Percentiles rank a stretch among this genome's conserved stretches.
These are phyloP conservation scores for Ceratobasidium theobromae DNA, from an alignment of 1,284 basidiomycete species.

Conservation along the genomic window DNA sequence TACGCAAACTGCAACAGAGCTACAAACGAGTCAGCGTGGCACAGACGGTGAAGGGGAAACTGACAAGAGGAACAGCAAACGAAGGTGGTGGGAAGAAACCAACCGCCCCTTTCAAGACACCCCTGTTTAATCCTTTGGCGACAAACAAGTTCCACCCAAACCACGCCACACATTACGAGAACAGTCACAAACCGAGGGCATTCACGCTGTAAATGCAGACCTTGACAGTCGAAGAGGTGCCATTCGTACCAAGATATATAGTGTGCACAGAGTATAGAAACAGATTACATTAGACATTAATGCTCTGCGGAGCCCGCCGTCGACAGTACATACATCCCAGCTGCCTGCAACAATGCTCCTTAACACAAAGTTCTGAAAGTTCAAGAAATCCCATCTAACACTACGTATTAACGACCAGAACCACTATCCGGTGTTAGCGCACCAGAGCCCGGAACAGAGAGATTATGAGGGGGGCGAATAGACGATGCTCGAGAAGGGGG, in stretches of 20 bases:
- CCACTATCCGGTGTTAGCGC: slow-evolving; percentile 1
- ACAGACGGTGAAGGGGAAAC: not conserved
- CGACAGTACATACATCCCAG: slow-evolving; percentile 25
- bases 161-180: not conserved
- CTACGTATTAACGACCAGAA: slow-evolving; percentile 19
- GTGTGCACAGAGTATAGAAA: not conserved
- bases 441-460: slow-evolving; percentile 21
- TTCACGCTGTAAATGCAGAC: slow-evolving; percentile 5
- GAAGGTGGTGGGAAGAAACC: slow-evolving; percentile 29
- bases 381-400: slow-evolving; percentile 1
- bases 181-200: not conserved
- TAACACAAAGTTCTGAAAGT: slow-evolving; percentile 14
- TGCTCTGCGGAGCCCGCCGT: slow-evolving; percentile 29
- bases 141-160: not conserved
- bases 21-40: not conserved
- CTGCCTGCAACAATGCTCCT: slow-evolving; percentile 29
- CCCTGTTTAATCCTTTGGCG: not conserved
- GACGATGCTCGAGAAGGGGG: slow-evolving; percentile 12
- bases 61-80: slow-evolving; percentile 5
- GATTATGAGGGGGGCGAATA: slow-evolving; percentile 21
- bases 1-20: not conserved
- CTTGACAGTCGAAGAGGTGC: too few relatives aligned
- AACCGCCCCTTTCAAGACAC: slow-evolving; percentile 7
- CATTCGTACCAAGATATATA: not conserved
- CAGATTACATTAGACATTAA: slow-evolving; percentile 21